These are phyloP conservation scores for Pythium sukuiense DNA, from an alignment of 352 stramenopile genomes.

Conservation along the genomic window DNA sequence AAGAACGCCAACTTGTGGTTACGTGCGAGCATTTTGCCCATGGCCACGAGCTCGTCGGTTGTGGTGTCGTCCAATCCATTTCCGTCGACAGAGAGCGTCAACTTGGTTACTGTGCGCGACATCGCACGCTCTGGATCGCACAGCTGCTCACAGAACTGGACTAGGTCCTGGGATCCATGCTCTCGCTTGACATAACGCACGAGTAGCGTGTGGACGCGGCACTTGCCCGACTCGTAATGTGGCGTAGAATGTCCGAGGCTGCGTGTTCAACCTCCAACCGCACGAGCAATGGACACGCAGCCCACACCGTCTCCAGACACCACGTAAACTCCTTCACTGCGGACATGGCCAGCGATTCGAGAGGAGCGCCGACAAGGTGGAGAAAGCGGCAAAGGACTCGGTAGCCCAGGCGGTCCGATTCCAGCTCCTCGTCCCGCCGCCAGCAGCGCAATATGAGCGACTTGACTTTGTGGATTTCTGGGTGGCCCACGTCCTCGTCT, in stretches of 20 bases:
- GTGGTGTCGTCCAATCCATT: background rate
- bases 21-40: background rate
- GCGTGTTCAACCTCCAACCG: background rate
- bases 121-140: background rate
- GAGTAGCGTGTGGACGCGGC: background rate
- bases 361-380: background rate
- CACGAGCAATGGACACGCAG: background rate
- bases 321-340: background rate
- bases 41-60: background rate
- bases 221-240: background rate
- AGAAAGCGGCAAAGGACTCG: background rate
- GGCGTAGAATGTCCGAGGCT: background rate
- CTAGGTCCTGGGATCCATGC: background rate
- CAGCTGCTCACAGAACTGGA: background rate
- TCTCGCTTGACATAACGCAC: background rate
- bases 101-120: background rate
- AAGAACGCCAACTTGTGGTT: background rate
- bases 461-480: background rate
- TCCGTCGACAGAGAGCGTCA: background rate
- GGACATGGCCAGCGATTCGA: background rate
- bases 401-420: no score
- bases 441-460: background rate
- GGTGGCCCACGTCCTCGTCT: background rate
- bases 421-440: background rate
- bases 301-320: background rate